Evolutionary conservation across 1,139 yeast species (phyloP), one percentile per base, ranked within the genome.

Genomic region (Geotrichum macrosporum): DNA sequence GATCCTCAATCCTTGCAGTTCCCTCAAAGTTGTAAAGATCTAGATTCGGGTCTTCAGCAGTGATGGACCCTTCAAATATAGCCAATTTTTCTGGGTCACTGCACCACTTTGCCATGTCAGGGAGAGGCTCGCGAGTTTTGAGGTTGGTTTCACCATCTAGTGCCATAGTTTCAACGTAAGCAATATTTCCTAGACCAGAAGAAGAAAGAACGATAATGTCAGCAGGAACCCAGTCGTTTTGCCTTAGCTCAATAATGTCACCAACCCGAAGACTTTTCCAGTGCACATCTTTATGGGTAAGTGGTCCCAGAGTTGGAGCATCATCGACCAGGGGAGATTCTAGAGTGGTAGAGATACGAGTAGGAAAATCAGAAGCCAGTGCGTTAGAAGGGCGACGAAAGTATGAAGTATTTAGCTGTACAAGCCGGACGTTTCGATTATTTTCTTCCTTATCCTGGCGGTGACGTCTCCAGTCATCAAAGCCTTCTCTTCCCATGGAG

Each of bases 1-100:
- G 66, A 55, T 60, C 66, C 21, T 58, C 58, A 20, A 67, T 50
- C 10, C 55, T 54, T 30, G 81, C 58, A 8, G 80, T 76, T 34
- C 96, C 98, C 63, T 89, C 96, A 65, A 86, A 94, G 59, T 87
- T 89, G 70, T 92, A 92, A 38, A 94, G 70, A 66, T 92, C 96
- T 35, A 76, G 71, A 63, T 94, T 92, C 4, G 98, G 98, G 59
- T 92, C 95, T 64, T 92, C 98, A 3, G 82, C 77, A 0, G 83
- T 78, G 20, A 64, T 47, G 15, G 75, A 64, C 1, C 80, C 80
- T 22, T 72, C 69, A 13, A 79, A 63, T 34, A 70, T 66, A 30
- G 73, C 75, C 47, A 88, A 62, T 0, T 77, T 77, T 1, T 74
- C 65, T 0, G 78, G 81, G 5, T 73, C 70, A 9, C 74, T 68